Conservation (phyloP, 805 yeast genomes). For the Cyberlindnera subsufficiens region DNA sequence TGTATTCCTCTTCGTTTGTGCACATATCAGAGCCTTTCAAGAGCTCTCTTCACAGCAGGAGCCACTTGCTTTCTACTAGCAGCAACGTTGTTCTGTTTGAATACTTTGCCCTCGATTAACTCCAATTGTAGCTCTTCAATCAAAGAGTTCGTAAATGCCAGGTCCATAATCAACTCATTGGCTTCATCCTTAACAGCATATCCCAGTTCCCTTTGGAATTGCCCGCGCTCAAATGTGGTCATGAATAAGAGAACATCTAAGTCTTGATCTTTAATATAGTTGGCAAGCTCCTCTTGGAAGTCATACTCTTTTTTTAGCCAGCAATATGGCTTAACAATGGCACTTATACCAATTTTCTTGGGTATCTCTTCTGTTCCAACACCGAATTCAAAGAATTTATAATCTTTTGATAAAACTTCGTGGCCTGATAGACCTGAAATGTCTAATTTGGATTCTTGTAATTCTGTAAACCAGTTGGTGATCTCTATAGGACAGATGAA, state of each 20-base stretch:
- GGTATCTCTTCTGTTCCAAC: slow-evolving; percentile 24
- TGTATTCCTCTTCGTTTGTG: neutral
- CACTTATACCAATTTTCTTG: slow-evolving; percentile 63
- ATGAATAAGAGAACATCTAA: slow-evolving; percentile 11
- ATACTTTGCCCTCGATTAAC: slow-evolving; percentile 13
- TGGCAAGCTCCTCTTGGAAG: slow-evolving; percentile 22
- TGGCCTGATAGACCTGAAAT: slow-evolving; percentile 50
- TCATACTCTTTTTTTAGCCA: slow-evolving; percentile 28
- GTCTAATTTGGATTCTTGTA: slow-evolving; percentile 52
- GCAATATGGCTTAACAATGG: slow-evolving; percentile 57
- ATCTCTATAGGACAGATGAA: neutral
- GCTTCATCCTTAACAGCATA: slow-evolving; percentile 6
- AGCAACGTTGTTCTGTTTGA: slow-evolving; percentile 44
- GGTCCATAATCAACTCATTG: slow-evolving; percentile 13
- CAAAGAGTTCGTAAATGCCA: slow-evolving; percentile 15
- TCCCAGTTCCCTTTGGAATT: slow-evolving; percentile 10
- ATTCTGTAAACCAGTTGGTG: slow-evolving; percentile 23
- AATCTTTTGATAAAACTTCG: slow-evolving; percentile 78
- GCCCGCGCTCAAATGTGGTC: slow-evolving; percentile 10
- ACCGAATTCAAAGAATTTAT: slow-evolving; percentile 56
- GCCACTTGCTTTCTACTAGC: slow-evolving; percentile 88
- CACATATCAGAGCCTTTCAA: slow-evolving; percentile 10
- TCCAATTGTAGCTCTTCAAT: slow-evolving; percentile 7
- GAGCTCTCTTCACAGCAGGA: slow-evolving; percentile 39
- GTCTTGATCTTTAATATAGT: neutral